Evolutionary conservation across 495 filamentous ascomycete species (phyloP), one percentile per base, ranked within the genome.

Genomic region (Penicillium psychrofluorescens): DNA sequence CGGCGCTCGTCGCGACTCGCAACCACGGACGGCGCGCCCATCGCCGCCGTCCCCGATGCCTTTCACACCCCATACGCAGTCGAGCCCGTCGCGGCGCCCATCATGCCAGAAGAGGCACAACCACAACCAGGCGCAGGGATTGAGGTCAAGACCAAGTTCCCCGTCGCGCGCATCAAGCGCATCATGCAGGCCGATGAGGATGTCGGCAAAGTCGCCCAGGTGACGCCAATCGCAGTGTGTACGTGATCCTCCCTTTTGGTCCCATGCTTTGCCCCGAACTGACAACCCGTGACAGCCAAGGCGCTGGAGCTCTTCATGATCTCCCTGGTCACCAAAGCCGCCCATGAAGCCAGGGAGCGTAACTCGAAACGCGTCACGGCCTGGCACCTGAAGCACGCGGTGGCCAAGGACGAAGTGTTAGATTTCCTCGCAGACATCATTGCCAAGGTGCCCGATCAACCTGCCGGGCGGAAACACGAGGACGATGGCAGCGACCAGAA

Each of bases 161-260:
- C 92, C 4, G 95, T 96, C 29, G 92, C 92, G 45, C 80, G 92
- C 39, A 99, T 97, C 64, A 99, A 99, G 78, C 84, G 92, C 41
- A 97, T 99, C 49, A 97, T 99, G 92, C 92, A 99, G 65, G 92
- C 92, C 7, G 92, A 99, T 58, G 92, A 99, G 56, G 92, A 99
- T 66, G 90, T 99, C 2, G 92, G 92, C 34, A 99, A 99, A 68
- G 94, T 99, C 4, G 89, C 92, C 7, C 94, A 97, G 66, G 91
- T 95, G 15, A 95, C 90, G 6, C 90, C 90, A 2, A 90, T 94
- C 54, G 90, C 86, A 38, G 90, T 96, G 40, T 88, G 89, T 83
- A 77, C 46, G 78, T 81, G 8, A 8, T 12, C 8, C 29, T 33
- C 30, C n/a, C 40, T 11, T 36, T 15, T 34, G 32, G 22, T 22